phyloP scores from a whole-genome alignment of 1,284 basidiomycete genomes.

The Waitea zeae region DNA sequence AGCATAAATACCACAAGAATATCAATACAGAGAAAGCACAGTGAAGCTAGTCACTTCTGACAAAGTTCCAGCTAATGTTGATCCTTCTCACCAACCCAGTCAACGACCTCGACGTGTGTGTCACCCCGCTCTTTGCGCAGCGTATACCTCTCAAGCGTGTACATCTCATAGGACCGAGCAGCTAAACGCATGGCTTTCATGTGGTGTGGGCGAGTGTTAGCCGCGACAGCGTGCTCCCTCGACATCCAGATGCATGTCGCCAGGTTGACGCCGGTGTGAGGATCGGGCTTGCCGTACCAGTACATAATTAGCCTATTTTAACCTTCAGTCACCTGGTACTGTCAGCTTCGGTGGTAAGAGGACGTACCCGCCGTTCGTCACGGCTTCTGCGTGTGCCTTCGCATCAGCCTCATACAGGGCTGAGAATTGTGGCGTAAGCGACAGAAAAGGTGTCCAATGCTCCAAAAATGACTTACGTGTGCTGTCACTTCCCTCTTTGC shows the following conservation, averaged over 20 bases:
- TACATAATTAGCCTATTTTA: slow-evolving; percentile 75
- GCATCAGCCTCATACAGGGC: slow-evolving; percentile 76
- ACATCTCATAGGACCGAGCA: slow-evolving; percentile 60
- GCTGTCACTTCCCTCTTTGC: slow-evolving; percentile 53
- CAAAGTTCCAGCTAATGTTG: too few species aligned
- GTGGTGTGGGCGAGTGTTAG: slow-evolving; percentile 67
- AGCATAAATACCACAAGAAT: too few species aligned
- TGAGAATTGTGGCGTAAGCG: slow-evolving; percentile 12
- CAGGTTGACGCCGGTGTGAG: slow-evolving; percentile 62
- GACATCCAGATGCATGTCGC: slow-evolving; percentile 95
- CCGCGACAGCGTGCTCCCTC: slow-evolving; percentile 62
- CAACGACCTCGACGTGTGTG: slow-evolving; percentile 31
- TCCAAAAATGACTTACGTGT: slow-evolving; percentile 28
- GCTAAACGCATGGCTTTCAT: slow-evolving; percentile 71
- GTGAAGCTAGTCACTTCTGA: too few species aligned
- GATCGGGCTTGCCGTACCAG: slow-evolving; percentile 82
- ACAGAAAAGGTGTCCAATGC: slow-evolving; percentile 2
- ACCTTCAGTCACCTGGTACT: slow-evolving; percentile 4
- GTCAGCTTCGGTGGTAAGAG: slow-evolving; percentile 2
- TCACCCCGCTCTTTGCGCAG: slow-evolving; percentile 48
- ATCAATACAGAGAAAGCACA: too few species aligned
- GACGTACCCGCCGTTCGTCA: slow-evolving; percentile 59
- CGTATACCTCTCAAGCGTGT: slow-evolving; percentile 61
- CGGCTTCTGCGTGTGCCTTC: slow-evolving; percentile 79
- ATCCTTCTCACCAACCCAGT: too few species aligned